Evolutionary conservation across 352 stramenopile species (phyloP), one percentile per base, ranked within the genome.

Genomic region (Blastocystis sp.): DNA sequence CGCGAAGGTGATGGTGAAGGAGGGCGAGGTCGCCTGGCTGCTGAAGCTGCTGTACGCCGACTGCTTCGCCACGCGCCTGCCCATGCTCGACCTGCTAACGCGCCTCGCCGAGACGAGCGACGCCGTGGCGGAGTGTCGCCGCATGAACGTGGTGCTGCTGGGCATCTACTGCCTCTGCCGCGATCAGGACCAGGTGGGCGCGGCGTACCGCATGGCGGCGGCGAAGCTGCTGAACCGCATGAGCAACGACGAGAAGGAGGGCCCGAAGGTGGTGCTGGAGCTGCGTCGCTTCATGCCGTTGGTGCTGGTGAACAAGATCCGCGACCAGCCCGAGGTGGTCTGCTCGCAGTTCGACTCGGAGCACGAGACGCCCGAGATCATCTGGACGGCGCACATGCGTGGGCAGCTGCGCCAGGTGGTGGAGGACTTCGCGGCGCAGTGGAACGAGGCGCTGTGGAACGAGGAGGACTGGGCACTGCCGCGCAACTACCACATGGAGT

Each of bases 321-420:
- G 92, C 52, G 89, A 88, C 34, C 71, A 92, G 77, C 89, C 17
- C 78, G 89, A 41, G 90, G 89, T 40, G 71, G 81, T 61, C 90
- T 93, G 88, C 53, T 93, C 52, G 89, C 89, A 74, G 23, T 91
- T 94, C 60, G 90, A 98, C 91, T 89, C 86, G 59, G 93, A 97
- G 67, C 94, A 95, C 86, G 93, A 95, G 87, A 96, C 92, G 34
- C 95, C 95, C 0, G 95, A 98, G 88, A 91, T 98, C 9, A 94
- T 98, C 38, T 98, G 95, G 95, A 95, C 96, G 71, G 89, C 89
- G 23, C 91, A 92, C 2, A 95, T 96, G 82, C 92, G 94, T 48
- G 92, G 91, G 4, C 92, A 96, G 82, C 89, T 97, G 48, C 91
- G 93, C 19, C 91, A 92, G 41, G 92, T 91, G 48, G 70, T 97